Evolutionary conservation across 345 rosid species (phyloP).

Genomic region (Camelina sativa): DNA sequence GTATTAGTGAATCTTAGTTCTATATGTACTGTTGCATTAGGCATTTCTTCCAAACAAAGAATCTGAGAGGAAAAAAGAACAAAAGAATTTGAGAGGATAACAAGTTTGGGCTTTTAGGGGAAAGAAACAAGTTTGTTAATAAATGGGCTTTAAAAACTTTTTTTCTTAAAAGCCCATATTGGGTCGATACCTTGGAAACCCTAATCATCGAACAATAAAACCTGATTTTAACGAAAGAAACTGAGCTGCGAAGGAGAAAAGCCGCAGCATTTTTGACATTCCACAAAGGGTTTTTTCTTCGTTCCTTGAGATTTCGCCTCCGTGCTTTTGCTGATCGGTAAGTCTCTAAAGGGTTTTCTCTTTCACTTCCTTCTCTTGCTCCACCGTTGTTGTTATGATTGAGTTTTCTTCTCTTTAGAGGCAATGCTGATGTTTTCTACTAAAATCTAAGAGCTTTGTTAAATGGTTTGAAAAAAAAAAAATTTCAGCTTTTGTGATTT

Average conservation of each 20-base stretch:
- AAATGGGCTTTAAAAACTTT: neutral
- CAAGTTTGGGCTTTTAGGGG: neutral
- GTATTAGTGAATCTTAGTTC: too few relatives aligned
- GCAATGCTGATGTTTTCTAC: neutral
- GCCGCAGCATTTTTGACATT: constrained; percentile 33
- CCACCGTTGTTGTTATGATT: neutral
- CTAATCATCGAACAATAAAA: constrained; percentile 38
- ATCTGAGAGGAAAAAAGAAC: too few relatives aligned
- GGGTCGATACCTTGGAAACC: constrained; percentile 30
- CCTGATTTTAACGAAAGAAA: constrained; percentile 1
- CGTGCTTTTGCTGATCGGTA: constrained; percentile 20
- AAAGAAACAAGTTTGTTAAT: neutral
- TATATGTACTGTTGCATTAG: neutral
- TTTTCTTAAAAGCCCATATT: constrained; percentile 10
- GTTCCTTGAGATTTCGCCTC: constrained; percentile 29
- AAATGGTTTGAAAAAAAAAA: too few relatives aligned
- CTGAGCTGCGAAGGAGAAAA: constrained; percentile 28
- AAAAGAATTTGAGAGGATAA: neutral
- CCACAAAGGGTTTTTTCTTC: constrained; percentile 33
- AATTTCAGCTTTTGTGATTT: neutral
- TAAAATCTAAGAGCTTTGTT: neutral
- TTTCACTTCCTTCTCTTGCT: neutral
- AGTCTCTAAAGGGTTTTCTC: neutral
- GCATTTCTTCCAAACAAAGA: neutral
- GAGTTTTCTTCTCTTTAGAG: neutral